These are phyloP conservation scores for Apostasia ramifera DNA, from an alignment of 106 monocot genomes.

Conservation along the genomic window DNA sequence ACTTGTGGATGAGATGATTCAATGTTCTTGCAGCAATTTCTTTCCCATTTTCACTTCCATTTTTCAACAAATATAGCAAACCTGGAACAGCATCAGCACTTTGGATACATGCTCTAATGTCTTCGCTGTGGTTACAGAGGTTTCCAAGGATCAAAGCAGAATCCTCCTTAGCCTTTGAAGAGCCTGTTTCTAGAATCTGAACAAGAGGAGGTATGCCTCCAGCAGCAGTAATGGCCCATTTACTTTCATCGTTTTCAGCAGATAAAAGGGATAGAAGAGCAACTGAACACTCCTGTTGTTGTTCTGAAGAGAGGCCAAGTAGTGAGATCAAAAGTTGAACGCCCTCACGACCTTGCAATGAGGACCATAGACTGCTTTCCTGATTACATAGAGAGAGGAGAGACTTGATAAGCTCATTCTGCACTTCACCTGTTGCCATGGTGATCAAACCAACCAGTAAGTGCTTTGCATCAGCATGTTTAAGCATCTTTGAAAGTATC, in stretches of 20 bases:
- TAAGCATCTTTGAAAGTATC: slow-evolving; percentile 58
- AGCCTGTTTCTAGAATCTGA: slow-evolving; percentile 95
- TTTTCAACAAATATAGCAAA: slow-evolving; percentile 93
- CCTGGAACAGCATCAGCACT: slow-evolving; percentile 99
- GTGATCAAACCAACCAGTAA: slow-evolving; percentile 91
- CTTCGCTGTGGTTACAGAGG: slow-evolving; percentile 97
- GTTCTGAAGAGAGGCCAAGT: slow-evolving; percentile 97
- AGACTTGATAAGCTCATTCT: slow-evolving; percentile 76
- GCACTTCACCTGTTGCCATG: slow-evolving; percentile 85
- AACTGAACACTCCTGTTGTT: slow-evolving; percentile 96
- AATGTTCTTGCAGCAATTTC: slow-evolving; percentile 90
- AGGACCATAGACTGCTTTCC: slow-evolving; percentile 72
- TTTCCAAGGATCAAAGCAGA: slow-evolving; percentile 94
- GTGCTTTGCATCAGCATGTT: slow-evolving; percentile 78
- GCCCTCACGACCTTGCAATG: slow-evolving; percentile 89
- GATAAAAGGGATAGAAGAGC: slow-evolving; percentile 85
- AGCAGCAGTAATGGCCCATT: slow-evolving; percentile 99
- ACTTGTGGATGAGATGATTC: slow-evolving; percentile 90
- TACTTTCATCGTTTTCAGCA: slow-evolving; percentile 91
- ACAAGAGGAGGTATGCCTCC: slow-evolving; percentile 99
- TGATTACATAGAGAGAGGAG: slow-evolving; percentile 76
- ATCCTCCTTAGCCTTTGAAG: slow-evolving; percentile 96
- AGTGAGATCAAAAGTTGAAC: slow-evolving; percentile 94
- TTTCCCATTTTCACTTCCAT: slow-evolving; percentile 93
- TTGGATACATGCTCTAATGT: slow-evolving; percentile 94